Conservation (phyloP, 164 flowering plant species). For the Sextonia rubra region DNA sequence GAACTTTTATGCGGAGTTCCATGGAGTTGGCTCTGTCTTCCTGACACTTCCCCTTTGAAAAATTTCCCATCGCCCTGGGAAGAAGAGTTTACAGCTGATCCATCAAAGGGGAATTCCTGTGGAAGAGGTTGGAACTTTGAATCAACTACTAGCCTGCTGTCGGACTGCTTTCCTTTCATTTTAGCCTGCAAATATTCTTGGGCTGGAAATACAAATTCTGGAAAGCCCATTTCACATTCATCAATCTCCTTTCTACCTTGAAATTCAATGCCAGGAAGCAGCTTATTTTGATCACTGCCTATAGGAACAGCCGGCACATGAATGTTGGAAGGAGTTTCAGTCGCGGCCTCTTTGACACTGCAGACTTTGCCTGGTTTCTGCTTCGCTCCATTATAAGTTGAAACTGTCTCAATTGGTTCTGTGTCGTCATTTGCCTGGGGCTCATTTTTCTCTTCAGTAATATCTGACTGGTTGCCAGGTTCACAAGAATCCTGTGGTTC, state of each 20-base stretch:
- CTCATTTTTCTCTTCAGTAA: conserved; percentile 71
- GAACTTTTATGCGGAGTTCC: conserved; percentile 29
- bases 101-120: conserved; percentile 4
- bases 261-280: conserved; percentile 12
- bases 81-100: conserved; percentile 4
- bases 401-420: conserved; percentile 9
- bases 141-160: conserved; percentile 4
- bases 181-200: conserved; percentile 6
- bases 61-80: conserved; percentile 8
- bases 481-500: conserved; percentile 62
- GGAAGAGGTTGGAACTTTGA: conserved; percentile 10
- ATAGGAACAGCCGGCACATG: conserved; percentile 8
- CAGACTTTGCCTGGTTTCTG: conserved; percentile 14
- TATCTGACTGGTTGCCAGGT: conserved; percentile 72
- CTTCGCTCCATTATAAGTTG: conserved; percentile 11
- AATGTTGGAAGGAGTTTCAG: conserved; percentile 15
- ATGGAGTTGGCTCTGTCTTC: conserved; percentile 19
- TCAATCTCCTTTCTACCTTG: conserved; percentile 13
- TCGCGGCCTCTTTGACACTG: conserved; percentile 10
- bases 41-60: conserved; percentile 15
- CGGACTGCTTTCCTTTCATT: conserved; percentile 20
- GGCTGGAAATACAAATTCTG: conserved; percentile 24
- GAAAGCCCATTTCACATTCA: conserved; percentile 17
- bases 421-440: conserved; percentile 23
- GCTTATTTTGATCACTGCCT: not conserved